Conservation (phyloP, 352 stramenopile species). For the Globisporangium camurandrum region DNA sequence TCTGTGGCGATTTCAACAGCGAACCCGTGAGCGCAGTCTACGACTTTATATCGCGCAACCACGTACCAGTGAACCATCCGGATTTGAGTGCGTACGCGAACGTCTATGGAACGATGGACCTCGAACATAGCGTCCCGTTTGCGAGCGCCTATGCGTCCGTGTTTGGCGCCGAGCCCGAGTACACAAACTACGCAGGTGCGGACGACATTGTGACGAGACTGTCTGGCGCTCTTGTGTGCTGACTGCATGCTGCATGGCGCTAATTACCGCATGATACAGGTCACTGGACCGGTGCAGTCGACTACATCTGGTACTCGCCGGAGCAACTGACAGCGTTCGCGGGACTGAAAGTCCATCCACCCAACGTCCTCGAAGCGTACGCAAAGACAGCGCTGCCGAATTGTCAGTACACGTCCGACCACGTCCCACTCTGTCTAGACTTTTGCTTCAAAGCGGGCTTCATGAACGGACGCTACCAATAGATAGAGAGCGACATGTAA, state of each 20-base stretch:
- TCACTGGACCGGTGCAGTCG: constrained; percentile 92
- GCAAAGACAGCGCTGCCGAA: constrained; percentile 92
- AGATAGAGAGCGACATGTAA: constrained; percentile 15
- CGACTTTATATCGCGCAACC: constrained; percentile 91
- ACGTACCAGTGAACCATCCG: constrained; percentile 82
- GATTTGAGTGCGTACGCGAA: constrained; percentile 63
- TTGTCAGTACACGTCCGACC: constrained; percentile 94
- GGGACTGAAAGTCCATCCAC: constrained; percentile 90
- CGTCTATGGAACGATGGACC: constrained; percentile 55
- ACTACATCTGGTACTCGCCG: constrained; percentile 98
- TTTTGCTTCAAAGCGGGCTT: constrained; percentile 73
- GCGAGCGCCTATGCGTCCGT: constrained; percentile 94
- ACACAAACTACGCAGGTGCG: constrained; percentile 97
- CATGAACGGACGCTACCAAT: constrained; percentile 49
- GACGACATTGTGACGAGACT: constrained; percentile 2
- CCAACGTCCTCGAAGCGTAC: constrained; percentile 83
- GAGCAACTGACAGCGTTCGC: constrained; percentile 91
- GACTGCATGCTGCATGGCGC: too few relatives aligned
- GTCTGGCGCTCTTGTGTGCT: too few relatives aligned
- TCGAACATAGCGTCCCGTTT: constrained; percentile 92
- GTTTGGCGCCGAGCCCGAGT: constrained; percentile 93
- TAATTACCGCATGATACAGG: too few relatives aligned
- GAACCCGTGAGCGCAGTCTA: constrained; percentile 95
- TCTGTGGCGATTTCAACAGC: constrained; percentile 99
- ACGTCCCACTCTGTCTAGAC: constrained; percentile 91